Percentiles rank a stretch among this genome's conserved stretches.
These are phyloP conservation scores for Nicotiana attenuata DNA, from an alignment of 257 asterid species.

Conservation along the genomic window DNA sequence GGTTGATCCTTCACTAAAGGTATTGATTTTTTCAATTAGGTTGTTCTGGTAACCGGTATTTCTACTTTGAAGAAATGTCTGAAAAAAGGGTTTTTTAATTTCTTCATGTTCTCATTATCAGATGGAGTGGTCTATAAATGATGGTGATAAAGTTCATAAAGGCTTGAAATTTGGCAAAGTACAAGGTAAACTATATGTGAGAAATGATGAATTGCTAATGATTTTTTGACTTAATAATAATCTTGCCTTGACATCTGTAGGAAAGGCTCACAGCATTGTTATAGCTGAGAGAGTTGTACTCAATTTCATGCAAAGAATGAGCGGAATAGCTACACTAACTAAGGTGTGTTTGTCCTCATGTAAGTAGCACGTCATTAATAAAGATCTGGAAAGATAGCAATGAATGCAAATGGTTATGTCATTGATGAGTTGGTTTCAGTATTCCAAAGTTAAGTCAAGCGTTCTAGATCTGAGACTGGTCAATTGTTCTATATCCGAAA, in stretches of 20 bases:
- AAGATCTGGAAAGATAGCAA: neutral
- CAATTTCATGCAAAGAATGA: conserved; percentile 98
- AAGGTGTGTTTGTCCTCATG: conserved; percentile 42
- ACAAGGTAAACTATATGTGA: conserved; percentile 41
- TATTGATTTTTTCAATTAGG: conserved; percentile 11
- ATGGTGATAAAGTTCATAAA: conserved; percentile 77
- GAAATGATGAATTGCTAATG: neutral
- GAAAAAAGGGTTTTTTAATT: neutral
- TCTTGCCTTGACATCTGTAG: conserved; percentile 31
- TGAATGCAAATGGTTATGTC: neutral
- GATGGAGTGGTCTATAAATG: conserved; percentile 78
- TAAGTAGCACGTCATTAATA: conserved; percentile 8
- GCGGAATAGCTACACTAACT: conserved; percentile 96
- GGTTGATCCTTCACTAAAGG: conserved; percentile 80
- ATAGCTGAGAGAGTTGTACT: conserved; percentile 96
- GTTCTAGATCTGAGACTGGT: neutral
- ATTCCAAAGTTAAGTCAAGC: neutral
- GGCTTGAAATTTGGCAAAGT: conserved; percentile 94
- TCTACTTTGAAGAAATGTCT: neutral
- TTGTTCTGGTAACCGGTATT: neutral
- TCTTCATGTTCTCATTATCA: conserved; percentile 17
- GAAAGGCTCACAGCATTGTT: conserved; percentile 83
- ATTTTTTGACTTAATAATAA: conserved; percentile 7
- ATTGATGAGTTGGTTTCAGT: neutral
- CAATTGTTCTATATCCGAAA: neutral